A percentile compares a stretch with the other conserved stretches of the same genome.
Conservation (phyloP, 495 filamentous ascomycete genomes). For the Talaromyces wortmannii region DNA sequence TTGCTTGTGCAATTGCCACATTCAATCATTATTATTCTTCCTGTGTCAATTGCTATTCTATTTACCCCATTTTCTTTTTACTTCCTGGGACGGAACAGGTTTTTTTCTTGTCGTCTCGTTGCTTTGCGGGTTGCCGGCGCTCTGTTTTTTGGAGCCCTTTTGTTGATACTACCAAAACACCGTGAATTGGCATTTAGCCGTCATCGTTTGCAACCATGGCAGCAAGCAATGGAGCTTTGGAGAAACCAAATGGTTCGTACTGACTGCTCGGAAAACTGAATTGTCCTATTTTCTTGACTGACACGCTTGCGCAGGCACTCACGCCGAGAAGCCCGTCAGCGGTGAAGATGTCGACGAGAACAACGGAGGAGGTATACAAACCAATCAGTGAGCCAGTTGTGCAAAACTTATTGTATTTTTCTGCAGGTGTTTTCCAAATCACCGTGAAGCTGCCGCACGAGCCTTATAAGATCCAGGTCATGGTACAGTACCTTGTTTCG, state of each 20-base stretch:
- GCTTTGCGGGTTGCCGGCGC: conserved; percentile 10
- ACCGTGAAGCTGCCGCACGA: conserved; percentile 78
- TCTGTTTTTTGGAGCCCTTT: conserved; percentile 9
- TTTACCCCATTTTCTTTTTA: conserved; percentile 11
- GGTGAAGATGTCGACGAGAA: conserved; percentile 24
- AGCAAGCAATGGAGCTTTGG: conserved; percentile 34
- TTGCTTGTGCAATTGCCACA: not conserved
- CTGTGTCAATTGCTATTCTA: conserved; percentile 10
- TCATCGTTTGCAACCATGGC: conserved; percentile 22
- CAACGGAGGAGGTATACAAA: conserved; percentile 23
- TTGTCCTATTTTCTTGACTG: not conserved
- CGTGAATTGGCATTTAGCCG: not conserved
- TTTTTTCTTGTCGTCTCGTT: conserved; percentile 12
- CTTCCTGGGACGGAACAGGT: conserved; percentile 13
- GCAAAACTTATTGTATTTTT: not conserved
- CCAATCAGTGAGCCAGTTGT: conserved; percentile 4
- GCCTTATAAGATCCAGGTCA: conserved; percentile 72
- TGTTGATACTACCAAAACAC: conserved; percentile 7
- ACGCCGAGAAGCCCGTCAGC: conserved; percentile 28
- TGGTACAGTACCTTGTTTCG: conserved; percentile 46
- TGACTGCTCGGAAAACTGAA: not conserved
- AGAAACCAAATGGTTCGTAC: conserved; percentile 34
- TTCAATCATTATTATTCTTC: conserved; percentile 12
- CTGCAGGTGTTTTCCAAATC: conserved; percentile 65
- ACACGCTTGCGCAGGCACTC: not conserved